Conservation (phyloP, 768 basidiomycete species). For the Clathrus columnatus region DNA sequence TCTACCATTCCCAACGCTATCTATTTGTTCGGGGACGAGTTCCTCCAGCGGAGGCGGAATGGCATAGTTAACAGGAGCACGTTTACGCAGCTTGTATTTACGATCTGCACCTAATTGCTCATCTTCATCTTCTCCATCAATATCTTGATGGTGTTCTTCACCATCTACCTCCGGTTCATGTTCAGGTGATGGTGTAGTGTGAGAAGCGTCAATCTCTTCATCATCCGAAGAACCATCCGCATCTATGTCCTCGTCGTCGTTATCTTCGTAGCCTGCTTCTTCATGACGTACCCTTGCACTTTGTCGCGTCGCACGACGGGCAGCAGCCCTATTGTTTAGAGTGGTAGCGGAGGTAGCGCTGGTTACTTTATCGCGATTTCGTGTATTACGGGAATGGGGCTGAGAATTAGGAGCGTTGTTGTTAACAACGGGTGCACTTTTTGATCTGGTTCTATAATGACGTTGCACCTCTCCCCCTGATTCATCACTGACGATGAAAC, state of each 20-base stretch:
- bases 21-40: conserved; percentile 24
- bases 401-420: background rate
- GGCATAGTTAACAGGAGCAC: conserved; percentile 66
- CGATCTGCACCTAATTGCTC: conserved; percentile 43
- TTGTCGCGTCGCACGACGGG: conserved; percentile 18
- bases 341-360: conserved; percentile 22
- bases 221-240: conserved; percentile 29
- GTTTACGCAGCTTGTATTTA: conserved; percentile 58
- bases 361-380: conserved; percentile 16
- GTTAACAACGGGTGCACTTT: conserved; percentile 13
- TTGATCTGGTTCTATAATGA: conserved; percentile 34
- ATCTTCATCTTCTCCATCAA: conserved; percentile 35
- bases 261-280: conserved; percentile 22
- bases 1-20: conserved; percentile 25
- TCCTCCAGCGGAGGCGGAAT: conserved; percentile 79
- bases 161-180: conserved; percentile 7
- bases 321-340: conserved; percentile 11
- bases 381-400: conserved; percentile 18
- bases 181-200: conserved; percentile 9
- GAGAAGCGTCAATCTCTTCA: conserved; percentile 24
- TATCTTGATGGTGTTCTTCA: conserved; percentile 15
- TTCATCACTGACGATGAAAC: conserved; percentile 34
- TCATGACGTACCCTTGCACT: conserved; percentile 12
- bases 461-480: conserved; percentile 32
- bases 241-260: conserved; percentile 26